phyloP scores from a whole-genome alignment of 352 stramenopile species.

The Albugo candida region DNA sequence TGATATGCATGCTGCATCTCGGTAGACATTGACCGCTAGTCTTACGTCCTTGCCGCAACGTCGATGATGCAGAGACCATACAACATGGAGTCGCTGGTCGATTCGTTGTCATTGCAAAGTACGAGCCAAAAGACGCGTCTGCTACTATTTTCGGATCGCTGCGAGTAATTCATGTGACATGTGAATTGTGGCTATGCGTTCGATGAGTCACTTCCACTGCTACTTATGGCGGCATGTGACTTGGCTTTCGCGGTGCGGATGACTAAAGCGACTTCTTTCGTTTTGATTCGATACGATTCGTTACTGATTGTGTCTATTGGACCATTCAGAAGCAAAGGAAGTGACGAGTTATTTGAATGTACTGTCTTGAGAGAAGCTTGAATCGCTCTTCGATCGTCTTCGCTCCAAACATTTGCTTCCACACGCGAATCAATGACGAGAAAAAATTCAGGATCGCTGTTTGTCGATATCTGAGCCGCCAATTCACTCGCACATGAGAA shows the following conservation, averaged over 20 bases:
- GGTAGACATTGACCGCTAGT: not conserved
- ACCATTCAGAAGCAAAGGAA: slow-evolving; percentile 11
- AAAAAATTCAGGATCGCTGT: slow-evolving; percentile 44
- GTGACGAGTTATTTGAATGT: not conserved
- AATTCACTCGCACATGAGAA: slow-evolving; percentile 14
- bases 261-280: not conserved
- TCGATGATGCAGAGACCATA: not conserved
- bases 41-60: not conserved
- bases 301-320: slow-evolving; percentile 12
- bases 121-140: not conserved
- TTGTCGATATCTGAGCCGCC: slow-evolving; percentile 8
- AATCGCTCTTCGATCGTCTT: slow-evolving; percentile 26
- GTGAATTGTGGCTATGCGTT: not conserved
- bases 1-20: not conserved
- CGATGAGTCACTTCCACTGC: not conserved
- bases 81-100: not conserved
- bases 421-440: slow-evolving; percentile 37
- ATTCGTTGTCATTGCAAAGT: not conserved
- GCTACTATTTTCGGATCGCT: not conserved
- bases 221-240: not conserved
- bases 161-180: not conserved
- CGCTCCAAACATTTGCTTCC: slow-evolving; percentile 16
- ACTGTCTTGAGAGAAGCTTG: slow-evolving; percentile 8
- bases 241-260: not conserved
- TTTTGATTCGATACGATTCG: slow-evolving; percentile 49